phyloP scores from a whole-genome alignment of 257 asterid genomes.

The Primulina tabacum region DNA sequence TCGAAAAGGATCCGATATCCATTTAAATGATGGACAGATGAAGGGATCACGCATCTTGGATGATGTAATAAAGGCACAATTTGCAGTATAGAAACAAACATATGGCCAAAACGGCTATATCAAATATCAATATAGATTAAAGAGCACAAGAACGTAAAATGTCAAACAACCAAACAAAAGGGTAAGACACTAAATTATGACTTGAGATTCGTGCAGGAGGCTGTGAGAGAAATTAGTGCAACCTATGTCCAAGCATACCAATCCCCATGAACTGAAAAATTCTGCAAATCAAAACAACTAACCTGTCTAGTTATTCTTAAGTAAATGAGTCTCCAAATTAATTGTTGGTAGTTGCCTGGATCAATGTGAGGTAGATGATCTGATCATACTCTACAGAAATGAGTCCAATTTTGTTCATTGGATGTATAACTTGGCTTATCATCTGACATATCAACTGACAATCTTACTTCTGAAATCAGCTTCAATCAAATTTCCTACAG shows the following conservation, averaged over 20 bases:
- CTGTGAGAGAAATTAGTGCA: neutral
- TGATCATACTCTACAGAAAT: neutral
- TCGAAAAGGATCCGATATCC: too few species aligned
- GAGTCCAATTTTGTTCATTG: neutral
- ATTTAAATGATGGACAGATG: neutral
- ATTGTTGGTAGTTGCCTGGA: neutral
- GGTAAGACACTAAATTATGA: neutral
- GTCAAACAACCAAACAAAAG: neutral
- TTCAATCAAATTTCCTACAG: neutral
- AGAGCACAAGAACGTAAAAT: neutral
- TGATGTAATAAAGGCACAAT: neutral
- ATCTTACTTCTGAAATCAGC: neutral
- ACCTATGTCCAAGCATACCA: neutral
- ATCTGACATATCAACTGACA: neutral
- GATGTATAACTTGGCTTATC: neutral
- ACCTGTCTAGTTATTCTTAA: neutral
- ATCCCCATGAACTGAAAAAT: neutral
- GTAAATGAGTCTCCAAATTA: neutral
- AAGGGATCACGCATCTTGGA: neutral
- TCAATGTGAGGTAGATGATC: neutral
- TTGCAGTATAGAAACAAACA: neutral
- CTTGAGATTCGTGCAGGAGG: neutral
- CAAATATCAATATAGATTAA: neutral
- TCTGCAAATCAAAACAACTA: neutral
- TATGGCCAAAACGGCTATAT: neutral